Evolutionary conservation across 192 early-diverging fungal species (phyloP), one percentile per base, ranked within the genome.

Genomic region (Backusella morwellensis): DNA sequence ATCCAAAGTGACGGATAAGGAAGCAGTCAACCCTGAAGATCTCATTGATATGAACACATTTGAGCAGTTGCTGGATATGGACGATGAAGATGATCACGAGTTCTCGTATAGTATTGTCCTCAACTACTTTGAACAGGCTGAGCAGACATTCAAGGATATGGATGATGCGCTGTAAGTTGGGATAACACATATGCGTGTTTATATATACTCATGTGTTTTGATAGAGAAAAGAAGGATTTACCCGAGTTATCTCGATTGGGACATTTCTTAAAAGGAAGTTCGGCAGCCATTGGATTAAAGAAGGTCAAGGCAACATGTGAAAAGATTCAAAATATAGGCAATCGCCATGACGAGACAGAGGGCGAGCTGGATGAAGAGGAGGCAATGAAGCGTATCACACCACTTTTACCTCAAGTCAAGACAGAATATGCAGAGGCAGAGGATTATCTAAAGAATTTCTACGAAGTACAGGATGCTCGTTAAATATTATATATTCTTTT

Each of bases 221-320:
- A 5, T 75, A 91, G 90, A 68, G 70, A 80, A 35, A 54, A 76
- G 63, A 86, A 91, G 41, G 89, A 97, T 76, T 85, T 97, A 6
- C 68, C 76, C 3, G 87, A 89, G 66, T 87, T 97, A 2, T 95
- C 93, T 15, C 84, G 90, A 36, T 82, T 96, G 32, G 97, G 97
- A 5, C 97, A 98, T 75, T 98, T 96, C 79, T 80, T 97, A 47
- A 98, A 98, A 75, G 97, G 97, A 19, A 93, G 91, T 70, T 97
- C 96, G 1, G 95, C 95, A 7, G 91, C 93, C 0, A 84, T 98
- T 38, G 97, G 97, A 21, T 77, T 96, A 23, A 89, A 83, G 54
- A 93, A 91, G 78, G 92, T 98, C 23, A 91, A 90, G 71, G 87
- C 84, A 29, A 90, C 92, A 32, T 98, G 96, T 82, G 95, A 95